phyloP scores from a whole-genome alignment of 306 rosid genomes.

The Nissolia schottii region DNA sequence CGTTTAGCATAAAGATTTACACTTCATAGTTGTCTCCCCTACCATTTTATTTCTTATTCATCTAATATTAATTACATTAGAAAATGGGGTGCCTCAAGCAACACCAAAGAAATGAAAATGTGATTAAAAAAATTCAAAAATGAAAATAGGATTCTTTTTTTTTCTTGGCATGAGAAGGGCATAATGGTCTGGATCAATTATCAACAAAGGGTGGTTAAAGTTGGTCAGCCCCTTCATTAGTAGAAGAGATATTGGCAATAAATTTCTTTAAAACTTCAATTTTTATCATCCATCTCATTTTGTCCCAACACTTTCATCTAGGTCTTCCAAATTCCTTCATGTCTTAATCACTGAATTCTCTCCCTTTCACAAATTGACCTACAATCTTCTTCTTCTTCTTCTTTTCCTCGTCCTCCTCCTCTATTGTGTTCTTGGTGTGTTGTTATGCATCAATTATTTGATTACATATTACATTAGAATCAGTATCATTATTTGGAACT shows the following conservation, averaged over 20 bases:
- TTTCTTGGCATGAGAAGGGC: no score
- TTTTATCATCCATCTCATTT: slow-evolving; percentile 8
- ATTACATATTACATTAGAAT: slow-evolving; percentile 10
- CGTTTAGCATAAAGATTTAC: neutral
- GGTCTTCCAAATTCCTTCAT: slow-evolving; percentile 7
- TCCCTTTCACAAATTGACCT: neutral
- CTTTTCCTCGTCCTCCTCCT: neutral
- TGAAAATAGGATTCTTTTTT: no score
- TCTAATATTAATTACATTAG: no score
- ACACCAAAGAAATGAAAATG: no score
- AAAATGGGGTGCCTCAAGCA: no score
- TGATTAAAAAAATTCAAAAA: no score
- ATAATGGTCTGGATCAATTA: no score
- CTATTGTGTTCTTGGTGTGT: neutral
- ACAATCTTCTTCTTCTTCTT: neutral
- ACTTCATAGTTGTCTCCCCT: slow-evolving; percentile 6
- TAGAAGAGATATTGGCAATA: neutral
- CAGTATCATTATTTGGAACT: slow-evolving; percentile 10
- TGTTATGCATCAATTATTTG: slow-evolving; percentile 4
- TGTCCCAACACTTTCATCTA: neutral
- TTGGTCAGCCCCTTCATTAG: no score
- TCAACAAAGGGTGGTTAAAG: no score
- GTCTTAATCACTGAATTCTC: neutral
- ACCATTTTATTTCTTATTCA: neutral
- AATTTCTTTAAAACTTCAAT: neutral